Evolutionary conservation across 768 basidiomycete species (phyloP).

Genomic region (Clitopilus hobsonii): DNA sequence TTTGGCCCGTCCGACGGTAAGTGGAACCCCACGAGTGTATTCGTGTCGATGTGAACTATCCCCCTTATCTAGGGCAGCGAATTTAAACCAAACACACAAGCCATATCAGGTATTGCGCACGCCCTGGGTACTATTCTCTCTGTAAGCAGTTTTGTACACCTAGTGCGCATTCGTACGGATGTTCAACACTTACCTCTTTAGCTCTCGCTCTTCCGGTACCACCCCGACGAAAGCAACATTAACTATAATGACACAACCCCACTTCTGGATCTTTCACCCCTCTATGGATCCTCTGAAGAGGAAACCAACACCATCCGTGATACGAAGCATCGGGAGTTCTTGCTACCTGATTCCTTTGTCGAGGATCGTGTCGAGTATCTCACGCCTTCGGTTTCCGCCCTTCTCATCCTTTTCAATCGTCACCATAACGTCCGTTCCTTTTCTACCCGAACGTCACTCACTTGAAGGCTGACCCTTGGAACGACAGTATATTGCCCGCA

Average conservation of each 20-base stretch:
- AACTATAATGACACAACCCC: background rate
- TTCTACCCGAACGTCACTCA: background rate
- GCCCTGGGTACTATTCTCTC: background rate
- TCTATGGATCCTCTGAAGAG: background rate
- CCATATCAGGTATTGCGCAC: too few relatives aligned
- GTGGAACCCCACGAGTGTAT: too few relatives aligned
- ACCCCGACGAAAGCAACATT: background rate
- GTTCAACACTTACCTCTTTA: background rate
- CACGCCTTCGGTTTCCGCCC: slow-evolving; percentile 46
- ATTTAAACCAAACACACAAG: too few relatives aligned
- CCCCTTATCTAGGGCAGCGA: too few relatives aligned
- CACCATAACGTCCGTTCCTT: slow-evolving; percentile 48
- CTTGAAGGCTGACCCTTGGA: background rate
- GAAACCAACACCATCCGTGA: background rate
- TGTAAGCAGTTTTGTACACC: background rate
- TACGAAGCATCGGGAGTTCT: slow-evolving; percentile 36
- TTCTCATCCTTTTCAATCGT: slow-evolving; percentile 51
- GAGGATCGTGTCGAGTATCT: slow-evolving; percentile 51
- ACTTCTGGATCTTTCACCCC: background rate
- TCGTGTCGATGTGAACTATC: too few relatives aligned
- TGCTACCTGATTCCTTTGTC: slow-evolving; percentile 48
- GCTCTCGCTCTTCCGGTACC: background rate
- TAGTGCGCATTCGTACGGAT: too few relatives aligned
- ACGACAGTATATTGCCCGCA: slow-evolving; percentile 47
- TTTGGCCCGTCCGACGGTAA: too few relatives aligned